Base-by-base conservation (phyloP, 2,329 filamentous ascomycete genomes). In the Phialophora expanda region DNA sequence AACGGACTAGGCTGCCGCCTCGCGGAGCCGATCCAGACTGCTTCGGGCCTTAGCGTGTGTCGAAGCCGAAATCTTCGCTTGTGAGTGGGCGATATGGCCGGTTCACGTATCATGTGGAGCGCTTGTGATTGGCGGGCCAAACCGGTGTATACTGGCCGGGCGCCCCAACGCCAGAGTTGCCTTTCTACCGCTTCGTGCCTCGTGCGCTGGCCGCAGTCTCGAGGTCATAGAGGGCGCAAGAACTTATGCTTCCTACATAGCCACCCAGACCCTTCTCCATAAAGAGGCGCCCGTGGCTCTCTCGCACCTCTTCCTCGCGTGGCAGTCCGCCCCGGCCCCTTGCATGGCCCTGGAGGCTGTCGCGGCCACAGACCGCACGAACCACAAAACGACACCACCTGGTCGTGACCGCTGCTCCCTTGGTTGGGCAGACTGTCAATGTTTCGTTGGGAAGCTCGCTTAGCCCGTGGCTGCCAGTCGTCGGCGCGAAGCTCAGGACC, bases 271-370 rank as follows among this genome's bases (percentile, higher is more conserved):
- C 24, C 8, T n/a, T 20, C 28, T 30, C 17, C 53, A 55, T 34
- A 55, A 55, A 55, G n/a, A 59, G 30, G 56, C 61, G 46, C 24
- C 32, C 44, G 55, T 38, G 24, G 28, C n/a, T 50, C 51, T 61
- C 28, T 54, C 34, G 26, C 30, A 9, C 20, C 24, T 51, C 26
- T 51, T 32, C 14, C 34, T 17, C 17, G 44, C 22, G 12, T n/a
- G 32, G 32, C 50, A 34, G 17, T 57, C 38, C 22, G 51, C 24
- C 58, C 32, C 46, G 22, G 32, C 28, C 66, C 63, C 63, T 59
- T 63, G 66, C 66, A 62, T 68, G 62, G 54, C 26, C 51, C 20
- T 51, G 48, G 48, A 11, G 20, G 48, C 20, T 50, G 55, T 54
- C 44, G 58, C 51, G 58, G 34, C 62, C 38, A 56, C 62, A 65